Percentiles rank a stretch among this genome's conserved stretches.
Conservation (phyloP, 139 green algal species). For the Trebouxia sp. region DNA sequence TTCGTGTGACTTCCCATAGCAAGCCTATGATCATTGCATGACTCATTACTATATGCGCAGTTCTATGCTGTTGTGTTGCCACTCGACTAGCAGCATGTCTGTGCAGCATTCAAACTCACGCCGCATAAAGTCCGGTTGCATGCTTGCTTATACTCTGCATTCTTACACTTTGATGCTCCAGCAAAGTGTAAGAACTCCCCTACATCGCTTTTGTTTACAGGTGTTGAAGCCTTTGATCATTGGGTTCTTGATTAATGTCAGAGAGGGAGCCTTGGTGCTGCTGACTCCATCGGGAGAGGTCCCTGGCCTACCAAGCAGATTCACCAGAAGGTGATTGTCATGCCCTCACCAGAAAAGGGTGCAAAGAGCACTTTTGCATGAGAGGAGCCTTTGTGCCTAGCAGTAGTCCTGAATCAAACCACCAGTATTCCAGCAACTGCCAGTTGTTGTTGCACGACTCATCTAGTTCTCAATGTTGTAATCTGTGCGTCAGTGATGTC, state of each 20-base stretch:
- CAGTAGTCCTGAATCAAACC: too few species aligned
- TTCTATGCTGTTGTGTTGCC: too few species aligned
- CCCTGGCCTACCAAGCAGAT: background rate
- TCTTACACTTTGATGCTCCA: background rate
- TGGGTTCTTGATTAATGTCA: slow-evolving; percentile 8
- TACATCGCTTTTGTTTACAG: background rate
- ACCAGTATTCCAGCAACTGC: too few species aligned
- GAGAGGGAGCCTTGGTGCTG: background rate
- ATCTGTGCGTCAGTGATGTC: too few species aligned
- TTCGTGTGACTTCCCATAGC: background rate
- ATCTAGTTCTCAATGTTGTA: too few species aligned
- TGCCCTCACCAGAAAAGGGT: too few species aligned
- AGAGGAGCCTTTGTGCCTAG: too few species aligned
- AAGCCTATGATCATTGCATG: too few species aligned
- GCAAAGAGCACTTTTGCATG: too few species aligned
- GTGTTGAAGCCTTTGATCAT: background rate
- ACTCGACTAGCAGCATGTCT: too few species aligned
- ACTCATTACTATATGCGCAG: too few species aligned
- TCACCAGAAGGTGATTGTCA: background rate
- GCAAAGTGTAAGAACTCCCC: background rate
- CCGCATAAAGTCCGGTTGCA: background rate
- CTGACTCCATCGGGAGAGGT: background rate
- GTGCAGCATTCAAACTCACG: background rate
- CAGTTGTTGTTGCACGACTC: too few species aligned
- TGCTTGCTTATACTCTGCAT: background rate